Base-by-base conservation (phyloP, 176 grass and related monocot species). In the Lolium perenne region DNA sequence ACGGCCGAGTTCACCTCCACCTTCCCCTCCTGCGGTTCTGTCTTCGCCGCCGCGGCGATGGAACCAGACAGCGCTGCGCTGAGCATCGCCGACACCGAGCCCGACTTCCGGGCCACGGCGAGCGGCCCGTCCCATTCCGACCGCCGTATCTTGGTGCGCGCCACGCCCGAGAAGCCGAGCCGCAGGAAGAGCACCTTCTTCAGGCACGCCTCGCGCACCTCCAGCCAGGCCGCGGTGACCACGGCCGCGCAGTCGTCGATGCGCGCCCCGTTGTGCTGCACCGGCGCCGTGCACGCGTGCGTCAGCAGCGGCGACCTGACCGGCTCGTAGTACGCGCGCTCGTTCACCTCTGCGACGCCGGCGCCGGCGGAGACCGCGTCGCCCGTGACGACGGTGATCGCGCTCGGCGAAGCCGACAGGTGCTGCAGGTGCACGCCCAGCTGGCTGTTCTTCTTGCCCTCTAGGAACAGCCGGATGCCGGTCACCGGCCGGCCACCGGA, bases 1-100 rank as follows among this genome's bases (percentile, higher is more conserved):
- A 97, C 84, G 69, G 95, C 95, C 2, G 95, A 97, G 83, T 97
- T 97, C 38, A 97, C 89, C 85, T 91, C 95, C 60, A 97, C 79
- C 63, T 88, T 91, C 18, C 60, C 78, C 64, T 89, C 88, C n/a
- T 4, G 12, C 14, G 63, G 68, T 13, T 77, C 86, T 50, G 21
- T 46, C 22, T 41, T 75, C 23, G 41, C 38, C 4, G 69, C 38
- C 10, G 80, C 38, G 38, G 43, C 32, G 18, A 79, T 69, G 49
- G 63, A 15, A 48, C 84, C 82, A 0, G 91, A 95, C 57, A 97
- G 83, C 68, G 87, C 80, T 2, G 85, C 84, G 70, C 82, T 95
- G 57, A 97, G 74, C 59, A 94, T 63, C 15, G 83, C 84, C 3
- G 95, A 95, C 48, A 95, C 74, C 63, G 85, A 88, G 49, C 95